Conservation (phyloP, 345 rosid genomes). For the Bruguiera parviflora region DNA sequence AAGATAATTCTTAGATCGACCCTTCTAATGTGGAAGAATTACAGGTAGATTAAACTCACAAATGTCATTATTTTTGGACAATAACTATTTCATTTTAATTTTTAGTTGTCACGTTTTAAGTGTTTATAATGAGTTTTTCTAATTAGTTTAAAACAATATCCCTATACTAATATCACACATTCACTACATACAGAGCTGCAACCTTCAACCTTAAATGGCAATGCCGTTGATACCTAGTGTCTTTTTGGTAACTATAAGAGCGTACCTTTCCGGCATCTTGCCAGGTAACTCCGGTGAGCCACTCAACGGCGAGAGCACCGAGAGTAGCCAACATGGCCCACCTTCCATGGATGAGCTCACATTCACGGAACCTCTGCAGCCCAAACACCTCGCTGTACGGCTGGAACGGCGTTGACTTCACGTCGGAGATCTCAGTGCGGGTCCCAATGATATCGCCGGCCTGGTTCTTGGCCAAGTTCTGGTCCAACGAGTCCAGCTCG, state of each 20-base stretch:
- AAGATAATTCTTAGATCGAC: no score
- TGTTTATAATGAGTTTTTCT: no score
- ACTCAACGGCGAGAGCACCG: constrained; percentile 64
- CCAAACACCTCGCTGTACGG: constrained; percentile 77
- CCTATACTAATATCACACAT: no score
- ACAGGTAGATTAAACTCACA: no score
- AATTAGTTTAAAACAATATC: no score
- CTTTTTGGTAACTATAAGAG: not conserved
- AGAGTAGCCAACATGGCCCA: constrained; percentile 89
- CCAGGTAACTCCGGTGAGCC: constrained; percentile 77
- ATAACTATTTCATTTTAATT: no score
- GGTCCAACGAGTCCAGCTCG: constrained; percentile 68
- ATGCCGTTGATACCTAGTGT: not conserved
- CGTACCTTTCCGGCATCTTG: constrained; percentile 79
- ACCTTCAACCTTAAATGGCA: no score
- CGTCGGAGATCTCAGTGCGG: constrained; percentile 41
- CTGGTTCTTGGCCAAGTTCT: constrained; percentile 62
- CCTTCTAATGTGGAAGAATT: no score
- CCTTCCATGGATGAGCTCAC: constrained; percentile 73
- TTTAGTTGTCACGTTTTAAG: no score
- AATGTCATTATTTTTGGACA: no score
- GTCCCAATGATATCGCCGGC: constrained; percentile 63
- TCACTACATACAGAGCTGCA: no score
- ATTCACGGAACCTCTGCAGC: constrained; percentile 70
- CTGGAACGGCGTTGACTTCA: constrained; percentile 62